These are phyloP conservation scores for Opeltia flavorubescens DNA, from an alignment of 495 filamentous ascomycete species.

Conservation along the genomic window DNA sequence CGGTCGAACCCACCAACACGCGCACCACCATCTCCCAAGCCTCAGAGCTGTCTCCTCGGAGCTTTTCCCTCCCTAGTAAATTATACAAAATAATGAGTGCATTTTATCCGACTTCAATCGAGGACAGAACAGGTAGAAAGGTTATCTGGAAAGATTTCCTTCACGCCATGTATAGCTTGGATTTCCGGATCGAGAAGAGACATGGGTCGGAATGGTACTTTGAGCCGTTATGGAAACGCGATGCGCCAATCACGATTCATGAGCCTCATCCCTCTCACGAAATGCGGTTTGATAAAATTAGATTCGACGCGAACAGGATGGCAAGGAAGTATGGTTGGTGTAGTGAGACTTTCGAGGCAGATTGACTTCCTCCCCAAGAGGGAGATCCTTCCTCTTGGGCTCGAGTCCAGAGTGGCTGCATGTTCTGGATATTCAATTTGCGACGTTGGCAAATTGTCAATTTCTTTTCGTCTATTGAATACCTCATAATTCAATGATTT, in stretches of 20 bases:
- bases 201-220: constrained; percentile 4
- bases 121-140: background rate
- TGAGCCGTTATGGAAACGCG: background rate
- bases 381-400: too few relatives aligned
- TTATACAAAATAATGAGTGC: background rate
- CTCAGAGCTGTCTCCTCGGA: background rate
- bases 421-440: too few relatives aligned
- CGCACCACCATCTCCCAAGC: background rate
- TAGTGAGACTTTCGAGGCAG: background rate
- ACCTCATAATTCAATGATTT: too few relatives aligned
- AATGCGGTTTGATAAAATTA: constrained; percentile 1
- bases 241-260: constrained; percentile 1
- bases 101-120: background rate
- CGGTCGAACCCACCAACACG: background rate
- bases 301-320: constrained; percentile 1
- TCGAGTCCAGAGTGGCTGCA: too few relatives aligned
- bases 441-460: too few relatives aligned
- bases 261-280: constrained; percentile 3
- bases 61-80: background rate
- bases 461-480: too few relatives aligned
- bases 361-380: too few relatives aligned
- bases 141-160: constrained; percentile 1
- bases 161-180: background rate
- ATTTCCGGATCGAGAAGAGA: background rate
- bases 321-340: constrained; percentile 2